Evolutionary conservation across 345 rosid genomes (phyloP).

Genomic region (Salix suchowensis): DNA sequence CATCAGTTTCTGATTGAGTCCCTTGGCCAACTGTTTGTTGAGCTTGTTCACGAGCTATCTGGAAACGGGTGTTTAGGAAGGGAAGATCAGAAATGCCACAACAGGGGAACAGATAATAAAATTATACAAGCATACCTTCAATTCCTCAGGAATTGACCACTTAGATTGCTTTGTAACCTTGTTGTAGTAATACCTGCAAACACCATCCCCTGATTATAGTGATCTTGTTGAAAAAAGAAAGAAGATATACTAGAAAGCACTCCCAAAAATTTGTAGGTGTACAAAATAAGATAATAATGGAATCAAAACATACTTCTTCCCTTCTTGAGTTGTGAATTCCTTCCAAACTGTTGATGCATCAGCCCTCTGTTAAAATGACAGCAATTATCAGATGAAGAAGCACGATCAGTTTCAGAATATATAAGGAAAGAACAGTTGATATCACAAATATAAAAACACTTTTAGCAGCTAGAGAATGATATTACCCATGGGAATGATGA

Average conservation of each 20-base stretch:
- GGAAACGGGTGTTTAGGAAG: constrained; percentile 26
- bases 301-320: constrained; percentile 55
- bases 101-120: constrained; percentile 12
- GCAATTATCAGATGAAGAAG: neutral
- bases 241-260: neutral
- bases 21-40: constrained; percentile 46
- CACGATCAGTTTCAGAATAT: neutral
- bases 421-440: neutral
- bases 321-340: constrained; percentile 88
- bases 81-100: constrained; percentile 20
- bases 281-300: neutral
- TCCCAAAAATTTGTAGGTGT: neutral
- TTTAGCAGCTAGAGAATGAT: neutral
- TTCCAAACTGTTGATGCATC: constrained; percentile 99
- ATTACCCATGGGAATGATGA: neutral
- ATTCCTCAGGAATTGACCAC: constrained; percentile 95
- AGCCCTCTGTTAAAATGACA: constrained; percentile 58
- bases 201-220: neutral
- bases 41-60: constrained; percentile 97
- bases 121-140: constrained; percentile 55
- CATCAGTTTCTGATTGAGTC: constrained; percentile 37
- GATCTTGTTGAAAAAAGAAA: neutral
- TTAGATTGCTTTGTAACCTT: constrained; percentile 88
- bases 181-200: constrained; percentile 83
- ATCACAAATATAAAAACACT: neutral